Base-by-base conservation (phyloP, 345 rosid genomes). In the Viola odorata region DNA sequence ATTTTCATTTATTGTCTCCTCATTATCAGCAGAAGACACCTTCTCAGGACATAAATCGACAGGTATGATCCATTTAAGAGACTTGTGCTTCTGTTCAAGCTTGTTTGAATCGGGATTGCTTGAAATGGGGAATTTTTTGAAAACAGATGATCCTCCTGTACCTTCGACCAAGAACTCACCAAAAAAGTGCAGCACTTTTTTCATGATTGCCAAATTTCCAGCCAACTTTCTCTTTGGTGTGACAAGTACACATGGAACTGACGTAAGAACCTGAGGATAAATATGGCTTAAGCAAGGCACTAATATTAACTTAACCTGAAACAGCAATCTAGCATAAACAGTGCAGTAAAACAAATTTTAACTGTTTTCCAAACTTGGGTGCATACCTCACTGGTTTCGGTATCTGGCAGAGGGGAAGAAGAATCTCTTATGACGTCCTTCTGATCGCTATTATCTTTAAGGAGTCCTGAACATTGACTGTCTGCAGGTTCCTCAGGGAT, bases 131-230 rank as follows among this genome's bases (percentile, higher is more conserved):
- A 85, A 82, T 55, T 85, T 77, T 79, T 81, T 89, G 80, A 92
- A 85, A 66, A 86, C 87, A 67, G 96, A 80, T 64, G 92, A 81
- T 47, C 94, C 96, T 64, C 91, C 91, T 44, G 94, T 85, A 53
- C 96, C 98, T 81, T 92, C 96, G 63, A 89, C 90, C 84, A 87
- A 69, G 74, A 81, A 83, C 62, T 92, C 96, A 60, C 96, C 96
- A 79, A 83, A 92, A 71, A 92, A 89, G 82, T 84, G 96, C 85
- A 92, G 69, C 58, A 82, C 84, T 51, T 78, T 78, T 76, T 87
- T 87, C 94, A 84, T 79, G 66, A 92, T 84, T 60, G 96, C 87
- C 78, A 92, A 75, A 50, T 70, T 81, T 64, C 98, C 98, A 42
- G 94, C 96, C 71, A 92, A 68, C 76, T 89, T 92, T 78, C 96